These are phyloP conservation scores for Cladosporium sphaerospermum DNA, from an alignment of 2,329 filamentous ascomycete species.

Conservation along the genomic window DNA sequence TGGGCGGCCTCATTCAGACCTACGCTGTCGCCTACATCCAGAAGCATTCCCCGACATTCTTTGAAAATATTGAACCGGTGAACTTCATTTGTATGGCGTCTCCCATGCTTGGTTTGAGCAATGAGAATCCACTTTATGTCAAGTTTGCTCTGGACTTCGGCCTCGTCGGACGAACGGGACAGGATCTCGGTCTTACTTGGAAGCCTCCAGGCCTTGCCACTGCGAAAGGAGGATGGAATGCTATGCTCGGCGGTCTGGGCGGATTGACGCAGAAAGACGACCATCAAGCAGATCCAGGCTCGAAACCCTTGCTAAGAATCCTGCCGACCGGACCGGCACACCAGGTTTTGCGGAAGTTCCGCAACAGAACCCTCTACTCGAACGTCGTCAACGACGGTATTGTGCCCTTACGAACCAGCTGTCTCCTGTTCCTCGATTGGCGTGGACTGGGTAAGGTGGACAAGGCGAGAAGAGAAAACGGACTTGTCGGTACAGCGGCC, in stretches of 20 bases:
- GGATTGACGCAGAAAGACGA: constrained; percentile 36
- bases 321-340: constrained; percentile 88
- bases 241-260: constrained; percentile 73
- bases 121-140: constrained; percentile 95
- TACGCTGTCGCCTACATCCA: constrained; percentile 96
- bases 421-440: constrained; percentile 95
- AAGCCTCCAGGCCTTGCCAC: constrained; percentile 76
- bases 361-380: constrained; percentile 87
- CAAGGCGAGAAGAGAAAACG: constrained; percentile 86
- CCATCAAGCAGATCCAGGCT: constrained; percentile 62
- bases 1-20: constrained; percentile 83
- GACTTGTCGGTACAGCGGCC: constrained; percentile 84
- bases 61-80: constrained; percentile 74
- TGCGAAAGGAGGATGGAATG: constrained; percentile 79
- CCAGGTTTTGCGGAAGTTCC: constrained; percentile 76
- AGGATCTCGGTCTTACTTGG: constrained; percentile 94
- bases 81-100: constrained; percentile 88
- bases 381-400: constrained; percentile 98
- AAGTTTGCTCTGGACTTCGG: constrained; percentile 96
- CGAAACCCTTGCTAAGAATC: constrained; percentile 83
- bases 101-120: constrained; percentile 84
- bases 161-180: constrained; percentile 88
- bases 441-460: constrained; percentile 87
- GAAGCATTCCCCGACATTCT: constrained; percentile 89
- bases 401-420: constrained; percentile 89